Evolutionary conservation across 371 early-diverging fungal genomes (phyloP).

Genomic region (Mortierella polycephala): DNA sequence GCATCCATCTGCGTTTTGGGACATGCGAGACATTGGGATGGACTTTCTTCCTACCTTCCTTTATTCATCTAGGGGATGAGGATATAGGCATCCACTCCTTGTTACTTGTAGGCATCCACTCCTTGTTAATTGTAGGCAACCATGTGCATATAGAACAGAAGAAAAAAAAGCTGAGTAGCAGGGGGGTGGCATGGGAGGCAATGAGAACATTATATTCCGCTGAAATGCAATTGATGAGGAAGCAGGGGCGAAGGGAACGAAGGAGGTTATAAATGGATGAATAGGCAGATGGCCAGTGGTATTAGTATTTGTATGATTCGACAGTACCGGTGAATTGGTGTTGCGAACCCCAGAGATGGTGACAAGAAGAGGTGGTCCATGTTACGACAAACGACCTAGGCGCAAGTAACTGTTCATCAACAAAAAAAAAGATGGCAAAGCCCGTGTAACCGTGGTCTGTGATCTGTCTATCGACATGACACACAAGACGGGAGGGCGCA

Average conservation of each 20-base stretch:
- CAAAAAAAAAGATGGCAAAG: not conserved
- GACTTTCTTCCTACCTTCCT: not conserved
- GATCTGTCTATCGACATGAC: conserved; percentile 8
- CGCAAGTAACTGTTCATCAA: not conserved
- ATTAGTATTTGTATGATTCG: not conserved
- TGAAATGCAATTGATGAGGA: no score
- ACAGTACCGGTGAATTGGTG: not conserved
- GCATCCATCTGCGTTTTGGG: not conserved
- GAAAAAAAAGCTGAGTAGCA: not conserved
- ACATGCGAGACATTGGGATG: conserved; percentile 6
- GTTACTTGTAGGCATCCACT: not conserved
- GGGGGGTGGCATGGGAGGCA: no score
- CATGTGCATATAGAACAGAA: no score
- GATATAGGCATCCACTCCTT: not conserved
- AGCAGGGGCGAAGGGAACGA: no score
- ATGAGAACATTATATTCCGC: no score
- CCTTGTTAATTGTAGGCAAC: not conserved
- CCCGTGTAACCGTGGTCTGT: conserved; percentile 14
- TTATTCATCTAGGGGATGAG: not conserved
- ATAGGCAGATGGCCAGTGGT: not conserved
- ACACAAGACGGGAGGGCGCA: conserved; percentile 15
- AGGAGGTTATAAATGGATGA: no score
- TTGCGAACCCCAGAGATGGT: not conserved
- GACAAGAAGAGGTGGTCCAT: not conserved
- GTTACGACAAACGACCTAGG: not conserved